A percentile compares a stretch with the other conserved stretches of the same genome.
Conservation (phyloP, 2,329 filamentous ascomycete genomes). For the Colletotrichum graminicola region DNA sequence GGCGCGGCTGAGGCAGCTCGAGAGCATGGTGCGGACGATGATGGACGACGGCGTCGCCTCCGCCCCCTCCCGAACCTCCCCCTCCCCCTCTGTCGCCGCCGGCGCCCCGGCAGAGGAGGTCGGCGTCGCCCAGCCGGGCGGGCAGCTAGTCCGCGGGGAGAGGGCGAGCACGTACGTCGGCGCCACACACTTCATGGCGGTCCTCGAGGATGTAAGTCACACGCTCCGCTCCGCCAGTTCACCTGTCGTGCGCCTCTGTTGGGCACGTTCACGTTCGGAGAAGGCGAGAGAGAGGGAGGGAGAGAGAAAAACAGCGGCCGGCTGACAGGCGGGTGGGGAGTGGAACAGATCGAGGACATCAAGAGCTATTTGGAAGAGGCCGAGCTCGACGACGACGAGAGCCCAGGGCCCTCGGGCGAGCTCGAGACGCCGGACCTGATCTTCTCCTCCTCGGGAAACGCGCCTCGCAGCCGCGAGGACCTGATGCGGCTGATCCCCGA, state of each 20-base stretch:
- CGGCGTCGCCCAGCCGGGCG: slow-evolving; percentile 46
- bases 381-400: slow-evolving; percentile 52
- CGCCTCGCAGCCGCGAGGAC: slow-evolving; percentile 58
- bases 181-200: slow-evolving; percentile 71
- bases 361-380: slow-evolving; percentile 68
- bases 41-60: slow-evolving; percentile 53
- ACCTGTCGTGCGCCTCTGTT: neutral
- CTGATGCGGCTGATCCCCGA: slow-evolving; percentile 63
- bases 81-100: neutral
- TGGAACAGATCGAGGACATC: slow-evolving; percentile 67
- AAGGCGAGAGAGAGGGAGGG: neutral
- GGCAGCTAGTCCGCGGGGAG: slow-evolving; percentile 59
- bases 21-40: slow-evolving; percentile 69
- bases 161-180: slow-evolving; percentile 66
- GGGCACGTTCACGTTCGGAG: neutral
- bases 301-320: slow-evolving; percentile 2
- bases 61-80: neutral
- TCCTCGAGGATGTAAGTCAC: slow-evolving; percentile 67
- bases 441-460: slow-evolving; percentile 55
- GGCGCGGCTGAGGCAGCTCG: slow-evolving; percentile 65
- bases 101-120: slow-evolving; percentile 8
- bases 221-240: neutral
- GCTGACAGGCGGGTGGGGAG: slow-evolving; percentile 28
- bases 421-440: slow-evolving; percentile 57
- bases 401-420: slow-evolving; percentile 51